Evolutionary conservation across 176 grass and related monocot genomes (phyloP).

Genomic region (Eleusine coracana): DNA sequence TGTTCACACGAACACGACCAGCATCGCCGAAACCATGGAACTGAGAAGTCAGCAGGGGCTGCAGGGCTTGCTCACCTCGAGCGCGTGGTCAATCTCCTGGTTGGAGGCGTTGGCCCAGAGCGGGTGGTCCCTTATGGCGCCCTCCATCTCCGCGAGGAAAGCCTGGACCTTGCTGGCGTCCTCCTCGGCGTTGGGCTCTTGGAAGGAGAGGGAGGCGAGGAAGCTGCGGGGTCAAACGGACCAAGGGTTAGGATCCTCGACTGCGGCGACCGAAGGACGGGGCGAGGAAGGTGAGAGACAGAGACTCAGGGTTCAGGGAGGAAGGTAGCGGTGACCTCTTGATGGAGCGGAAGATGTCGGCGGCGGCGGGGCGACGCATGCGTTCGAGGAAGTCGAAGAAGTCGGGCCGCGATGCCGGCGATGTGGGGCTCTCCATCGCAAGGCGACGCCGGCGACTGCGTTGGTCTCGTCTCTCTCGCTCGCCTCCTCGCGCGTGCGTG

Average conservation of each 20-base stretch:
- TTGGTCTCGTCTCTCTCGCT: neutral
- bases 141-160: conserved; percentile 72
- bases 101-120: conserved; percentile 67
- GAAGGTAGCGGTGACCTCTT: conserved; percentile 54
- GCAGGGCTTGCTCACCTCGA: conserved; percentile 53
- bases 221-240: conserved; percentile 52
- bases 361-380: conserved; percentile 82
- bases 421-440: conserved; percentile 55
- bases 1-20: conserved; percentile 6
- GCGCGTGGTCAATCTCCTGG: conserved; percentile 84
- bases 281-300: too few species aligned
- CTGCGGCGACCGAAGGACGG: neutral
- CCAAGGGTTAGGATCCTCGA: conserved; percentile 17
- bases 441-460: neutral
- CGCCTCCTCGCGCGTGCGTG: too few species aligned
- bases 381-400: conserved; percentile 85
- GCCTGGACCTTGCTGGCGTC: conserved; percentile 67
- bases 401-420: conserved; percentile 59
- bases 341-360: conserved; percentile 71
- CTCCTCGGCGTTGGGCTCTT: conserved; percentile 55
- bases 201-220: conserved; percentile 68
- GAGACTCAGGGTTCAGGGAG: too few species aligned
- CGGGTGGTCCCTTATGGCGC: conserved; percentile 66
- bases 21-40: neutral
- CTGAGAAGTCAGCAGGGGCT: neutral